Conservation (phyloP, 73 alveolate species). For the Paramecium biaurelia region DNA sequence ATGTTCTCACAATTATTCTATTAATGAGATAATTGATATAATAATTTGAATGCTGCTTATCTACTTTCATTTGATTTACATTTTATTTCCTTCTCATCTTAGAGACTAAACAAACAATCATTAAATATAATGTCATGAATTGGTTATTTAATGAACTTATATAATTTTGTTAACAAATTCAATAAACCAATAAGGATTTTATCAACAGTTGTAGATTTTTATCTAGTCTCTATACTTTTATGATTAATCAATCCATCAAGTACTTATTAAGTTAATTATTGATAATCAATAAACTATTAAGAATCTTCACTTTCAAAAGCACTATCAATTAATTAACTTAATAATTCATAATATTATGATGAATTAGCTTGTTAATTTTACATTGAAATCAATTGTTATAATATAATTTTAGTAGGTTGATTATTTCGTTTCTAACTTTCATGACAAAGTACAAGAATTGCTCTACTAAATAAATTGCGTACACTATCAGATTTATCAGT, state of each 20-base stretch:
- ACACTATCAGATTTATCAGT: slow-evolving; percentile 35
- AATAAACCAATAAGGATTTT: slow-evolving; percentile 63
- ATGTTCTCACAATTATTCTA: neutral
- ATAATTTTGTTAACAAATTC: slow-evolving; percentile 37
- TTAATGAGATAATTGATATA: neutral
- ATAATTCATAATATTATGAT: slow-evolving; percentile 63
- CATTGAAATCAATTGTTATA: slow-evolving; percentile 28
- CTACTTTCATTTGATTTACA: slow-evolving; percentile 62
- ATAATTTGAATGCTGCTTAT: slow-evolving; percentile 65
- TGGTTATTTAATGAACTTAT: slow-evolving; percentile 18
- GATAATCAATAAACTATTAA: slow-evolving; percentile 51
- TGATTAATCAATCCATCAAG: slow-evolving; percentile 40
- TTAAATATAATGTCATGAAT: slow-evolving; percentile 44
- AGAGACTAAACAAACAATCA: slow-evolving; percentile 51
- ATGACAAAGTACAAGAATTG: slow-evolving; percentile 37
- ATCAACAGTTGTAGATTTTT: slow-evolving; percentile 50
- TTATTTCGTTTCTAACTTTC: neutral
- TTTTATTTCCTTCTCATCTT: slow-evolving; percentile 59
- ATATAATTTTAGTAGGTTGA: slow-evolving; percentile 42
- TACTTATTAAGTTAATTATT: slow-evolving; percentile 22
- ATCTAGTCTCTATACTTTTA: slow-evolving; percentile 54
- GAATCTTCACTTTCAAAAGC: slow-evolving; percentile 53
- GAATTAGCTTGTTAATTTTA: slow-evolving; percentile 10
- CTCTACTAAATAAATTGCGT: slow-evolving; percentile 54
- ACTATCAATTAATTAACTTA: slow-evolving; percentile 60